Percentiles rank a stretch among this genome's conserved stretches.
Conservation (phyloP, 768 basidiomycete genomes). For the Clavaria fumosa region DNA sequence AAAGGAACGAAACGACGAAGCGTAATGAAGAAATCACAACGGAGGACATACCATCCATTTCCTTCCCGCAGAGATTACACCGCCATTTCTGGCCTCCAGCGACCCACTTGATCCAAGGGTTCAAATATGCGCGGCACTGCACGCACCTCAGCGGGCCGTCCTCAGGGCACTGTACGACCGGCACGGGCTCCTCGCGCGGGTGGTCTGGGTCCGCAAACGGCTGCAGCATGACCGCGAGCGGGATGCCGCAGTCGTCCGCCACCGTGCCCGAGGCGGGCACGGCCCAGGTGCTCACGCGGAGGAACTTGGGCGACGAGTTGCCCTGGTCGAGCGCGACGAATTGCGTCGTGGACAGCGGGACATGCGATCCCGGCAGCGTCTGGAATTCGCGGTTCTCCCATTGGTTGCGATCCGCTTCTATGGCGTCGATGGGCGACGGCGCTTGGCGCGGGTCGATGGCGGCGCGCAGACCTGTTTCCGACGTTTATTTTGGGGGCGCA, state of each 20-base stretch:
- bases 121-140: constrained; percentile 79
- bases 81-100: constrained; percentile 76
- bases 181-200: constrained; percentile 66
- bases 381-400: constrained; percentile 62
- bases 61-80: constrained; percentile 79
- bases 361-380: constrained; percentile 40
- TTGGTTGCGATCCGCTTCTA: constrained; percentile 63
- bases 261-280: constrained; percentile 70
- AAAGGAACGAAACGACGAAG: constrained; percentile 3
- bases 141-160: constrained; percentile 73
- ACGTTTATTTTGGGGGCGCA: background rate
- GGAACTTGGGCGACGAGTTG: constrained; percentile 83
- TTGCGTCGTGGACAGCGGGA: constrained; percentile 78
- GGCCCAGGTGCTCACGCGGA: constrained; percentile 82
- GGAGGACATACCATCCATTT: constrained; percentile 62
- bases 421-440: constrained; percentile 75
- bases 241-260: constrained; percentile 68
- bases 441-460: constrained; percentile 81
- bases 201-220: constrained; percentile 79
- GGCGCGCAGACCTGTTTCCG: constrained; percentile 47
- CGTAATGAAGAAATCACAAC: background rate
- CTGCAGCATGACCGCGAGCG: constrained; percentile 73
- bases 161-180: constrained; percentile 55
- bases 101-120: constrained; percentile 82
- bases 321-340: constrained; percentile 88